Conservation (phyloP, 2,329 filamentous ascomycete genomes). For the Cercospora sojina region DNA sequence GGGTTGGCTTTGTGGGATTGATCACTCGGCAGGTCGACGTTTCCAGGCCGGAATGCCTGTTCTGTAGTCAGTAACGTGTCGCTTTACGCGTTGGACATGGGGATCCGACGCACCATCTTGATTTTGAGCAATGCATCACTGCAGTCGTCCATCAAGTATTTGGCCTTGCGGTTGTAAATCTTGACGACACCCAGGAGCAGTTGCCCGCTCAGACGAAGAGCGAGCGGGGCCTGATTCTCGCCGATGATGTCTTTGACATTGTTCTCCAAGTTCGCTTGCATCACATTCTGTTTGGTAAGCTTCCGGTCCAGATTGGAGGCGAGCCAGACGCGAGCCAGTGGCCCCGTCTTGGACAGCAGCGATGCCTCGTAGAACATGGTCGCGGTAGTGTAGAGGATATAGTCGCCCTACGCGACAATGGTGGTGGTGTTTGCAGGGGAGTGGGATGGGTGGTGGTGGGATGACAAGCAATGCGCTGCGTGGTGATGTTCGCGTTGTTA, state of each 20-base stretch:
- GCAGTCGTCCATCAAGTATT: constrained; percentile 94
- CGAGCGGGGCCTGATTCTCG: constrained; percentile 89
- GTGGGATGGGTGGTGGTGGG: background rate
- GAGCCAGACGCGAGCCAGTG: constrained; percentile 95
- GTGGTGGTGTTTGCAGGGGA: background rate
- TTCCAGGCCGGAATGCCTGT: constrained; percentile 91
- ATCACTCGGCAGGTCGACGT: constrained; percentile 89
- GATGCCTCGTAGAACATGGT: constrained; percentile 97
- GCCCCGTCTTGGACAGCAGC: constrained; percentile 92
- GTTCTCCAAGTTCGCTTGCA: constrained; percentile 91
- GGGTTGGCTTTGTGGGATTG: constrained; percentile 74
- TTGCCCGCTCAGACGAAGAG: constrained; percentile 88
- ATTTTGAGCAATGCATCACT: constrained; percentile 97
- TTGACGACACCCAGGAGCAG: constrained; percentile 91
- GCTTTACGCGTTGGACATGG: background rate
- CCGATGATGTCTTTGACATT: constrained; percentile 95
- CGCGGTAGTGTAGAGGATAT: constrained; percentile 13
- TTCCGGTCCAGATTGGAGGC: constrained; percentile 98
- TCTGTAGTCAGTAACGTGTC: constrained; percentile 1
- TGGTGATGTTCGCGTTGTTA: constrained; percentile 26
- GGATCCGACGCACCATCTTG: constrained; percentile 73
- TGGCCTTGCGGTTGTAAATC: constrained; percentile 96
- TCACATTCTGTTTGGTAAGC: constrained; percentile 91
- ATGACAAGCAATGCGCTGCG: constrained; percentile 19
- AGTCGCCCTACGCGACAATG: constrained; percentile 17